Percentiles rank a stretch among this genome's conserved stretches.
phyloP scores from a whole-genome alignment of 148 eudicot species.

The Hydrangea macrophylla region DNA sequence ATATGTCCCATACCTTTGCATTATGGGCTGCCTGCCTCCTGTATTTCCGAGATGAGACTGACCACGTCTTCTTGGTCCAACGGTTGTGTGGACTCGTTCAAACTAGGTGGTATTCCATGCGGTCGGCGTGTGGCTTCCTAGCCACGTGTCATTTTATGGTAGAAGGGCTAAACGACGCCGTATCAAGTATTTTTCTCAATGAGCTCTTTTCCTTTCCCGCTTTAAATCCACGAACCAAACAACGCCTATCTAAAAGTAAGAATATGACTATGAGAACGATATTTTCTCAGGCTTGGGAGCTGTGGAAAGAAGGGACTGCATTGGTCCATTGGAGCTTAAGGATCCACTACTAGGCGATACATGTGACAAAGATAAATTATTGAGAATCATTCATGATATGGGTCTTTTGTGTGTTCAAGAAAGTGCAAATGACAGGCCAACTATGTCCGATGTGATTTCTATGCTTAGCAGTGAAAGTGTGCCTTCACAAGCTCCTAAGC shows the following conservation, averaged over 20 bases:
- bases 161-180: too few species aligned
- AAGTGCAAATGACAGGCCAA: constrained; percentile 26
- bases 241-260: too few species aligned
- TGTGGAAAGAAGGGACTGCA: constrained; percentile 18
- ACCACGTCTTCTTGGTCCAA: too few species aligned
- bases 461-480: constrained; percentile 21
- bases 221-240: too few species aligned
- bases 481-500: constrained; percentile 10
- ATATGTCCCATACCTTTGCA: too few species aligned
- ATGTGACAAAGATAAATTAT: constrained; percentile 5
- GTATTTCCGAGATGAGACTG: too few species aligned
- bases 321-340: constrained; percentile 6
- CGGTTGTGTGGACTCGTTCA: too few species aligned
- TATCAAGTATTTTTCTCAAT: not conserved
- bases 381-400: constrained; percentile 23
- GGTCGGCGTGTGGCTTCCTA: too few species aligned
- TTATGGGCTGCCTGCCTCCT: too few species aligned
- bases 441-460: constrained; percentile 15
- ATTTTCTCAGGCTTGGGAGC: constrained; percentile 26
- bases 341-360: constrained; percentile 17
- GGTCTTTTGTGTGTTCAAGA: constrained; percentile 30
- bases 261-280: not conserved
- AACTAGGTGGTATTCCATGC: too few species aligned
- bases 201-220: not conserved
- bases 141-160: too few species aligned